Base-by-base conservation (phyloP, 306 rosid species). In the Ammopiptanthus mongolicus region DNA sequence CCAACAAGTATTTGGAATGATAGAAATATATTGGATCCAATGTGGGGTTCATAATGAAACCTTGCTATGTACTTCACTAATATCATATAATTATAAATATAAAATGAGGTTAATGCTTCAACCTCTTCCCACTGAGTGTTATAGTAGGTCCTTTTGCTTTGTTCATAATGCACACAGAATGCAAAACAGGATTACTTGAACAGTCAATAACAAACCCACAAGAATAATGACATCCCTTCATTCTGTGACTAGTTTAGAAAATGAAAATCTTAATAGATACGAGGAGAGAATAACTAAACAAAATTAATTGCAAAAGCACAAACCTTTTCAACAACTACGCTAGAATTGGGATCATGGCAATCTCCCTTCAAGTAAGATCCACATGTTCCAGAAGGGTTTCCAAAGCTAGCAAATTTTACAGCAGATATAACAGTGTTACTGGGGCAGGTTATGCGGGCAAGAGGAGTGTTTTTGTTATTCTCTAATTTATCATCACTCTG, bases 361-460 rank as follows among this genome's bases (percentile, higher is more conserved):
- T 85, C 85, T 56, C 98, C 98, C 31, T 65, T 73, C 3, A 69
- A 44, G 66, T 76, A 89, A 53, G 96, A 88, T 23, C 98, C 96
- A 85, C 98, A 93, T 36, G 80, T 77, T 60, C 98, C 98, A 8
- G 89, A 75, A 42, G 97, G 98, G 51, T 76, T 88, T 68, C 95
- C 98, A 55, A 86, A 93, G 90, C 97, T 93, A 59, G 97, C 93
- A 77, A 93, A 91, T 75, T 84, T 89, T 33, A 93, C 80, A 3
- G 85, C 71, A 3, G 93, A 78, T 71, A 91, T 84, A 25, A 3
- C 31, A 8, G 76, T 67, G 68, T 82, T 74, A 23, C 74, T 29
- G 0, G 98, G 97, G 85, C 96, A 93, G 2, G 85, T 78, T 86
- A 93, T 85, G 23, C 62, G 74, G 36, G 84, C 83, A 11, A 83